Base-by-base conservation (phyloP, 2,329 filamentous ascomycete species). In the Gnomoniopsis smithogilvyi region DNA sequence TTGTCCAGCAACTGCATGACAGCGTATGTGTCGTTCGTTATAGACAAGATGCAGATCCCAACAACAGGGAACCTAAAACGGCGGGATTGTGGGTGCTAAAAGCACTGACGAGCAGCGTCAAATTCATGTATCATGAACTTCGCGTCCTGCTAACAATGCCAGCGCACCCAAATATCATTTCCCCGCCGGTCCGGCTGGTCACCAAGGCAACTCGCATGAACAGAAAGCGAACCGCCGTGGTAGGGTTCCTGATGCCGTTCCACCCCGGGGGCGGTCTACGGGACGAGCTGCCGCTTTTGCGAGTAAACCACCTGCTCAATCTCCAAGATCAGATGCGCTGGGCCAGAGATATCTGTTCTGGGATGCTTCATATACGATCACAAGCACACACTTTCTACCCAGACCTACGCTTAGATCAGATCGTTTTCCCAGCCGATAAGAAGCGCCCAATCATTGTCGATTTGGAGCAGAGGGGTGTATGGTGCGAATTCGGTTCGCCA, bases 121-220 rank as follows among this genome's bases (percentile, higher is more conserved):
- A 85, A 65, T 86, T 82, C 65, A 73, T 87, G 41, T 87, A 86
- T 66, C 82, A 86, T 64, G 84, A 87, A 68, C 74, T 87, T 19
- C 79, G 79, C 56, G 77, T 79, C 24, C 76, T 87, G 2, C 77
- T 86, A 55, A 75, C 69, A 30, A 74, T 85, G 49, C 72, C 76
- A 30, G 73, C 78, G 2, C 83, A 87, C 64, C 72, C 74, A 2
- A 80, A 83, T 67, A 71, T 87, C 58, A 78, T 86, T 51, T 69
- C 76, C 24, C 72, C 73, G 10, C 84, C 84, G 11, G 69, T 73
- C 8, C 79, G 84, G 59, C 69, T 87, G 30, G 74, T 87, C 47
- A 83, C 77, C 24, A 87, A 86, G 65, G 73, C 70, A 55, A 81
- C 79, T 66, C 73, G 74, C 21, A 86, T 86, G 65, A 84, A 84